These are phyloP conservation scores for Clarireedia hainanense DNA, from an alignment of 2,329 filamentous ascomycete genomes.

Conservation along the genomic window DNA sequence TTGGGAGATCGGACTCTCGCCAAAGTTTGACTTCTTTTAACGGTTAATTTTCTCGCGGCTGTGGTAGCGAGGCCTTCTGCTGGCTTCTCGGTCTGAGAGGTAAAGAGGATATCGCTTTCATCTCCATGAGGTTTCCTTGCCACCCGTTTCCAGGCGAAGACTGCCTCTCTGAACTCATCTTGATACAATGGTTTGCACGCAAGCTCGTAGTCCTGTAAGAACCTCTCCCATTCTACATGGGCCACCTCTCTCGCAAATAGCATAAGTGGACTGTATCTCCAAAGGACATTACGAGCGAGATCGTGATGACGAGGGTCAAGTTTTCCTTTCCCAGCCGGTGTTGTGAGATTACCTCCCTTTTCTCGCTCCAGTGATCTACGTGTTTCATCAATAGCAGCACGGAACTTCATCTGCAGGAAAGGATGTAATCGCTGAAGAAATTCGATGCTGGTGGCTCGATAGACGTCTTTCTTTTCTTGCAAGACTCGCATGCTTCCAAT, in stretches of 20 bases:
- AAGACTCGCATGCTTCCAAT: conserved; percentile 84
- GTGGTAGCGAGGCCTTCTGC: conserved; percentile 68
- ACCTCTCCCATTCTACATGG: conserved; percentile 67
- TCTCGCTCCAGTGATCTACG: conserved; percentile 47
- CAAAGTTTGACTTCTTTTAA: conserved; percentile 86
- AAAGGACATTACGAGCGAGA: conserved; percentile 63
- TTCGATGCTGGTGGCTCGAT: conserved; percentile 63
- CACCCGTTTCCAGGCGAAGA: conserved; percentile 71
- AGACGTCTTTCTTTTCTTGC: conserved; percentile 89
- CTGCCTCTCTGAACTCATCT: conserved; percentile 71
- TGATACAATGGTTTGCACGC: conserved; percentile 71
- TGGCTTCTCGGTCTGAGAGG: conserved; percentile 75
- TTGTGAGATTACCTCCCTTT: conserved; percentile 45
- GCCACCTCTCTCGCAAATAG: conserved; percentile 86
- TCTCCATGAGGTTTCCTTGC: conserved; percentile 68
- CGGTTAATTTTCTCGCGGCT: conserved; percentile 74
- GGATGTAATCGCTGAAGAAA: conserved; percentile 76
- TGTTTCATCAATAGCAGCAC: conserved; percentile 63
- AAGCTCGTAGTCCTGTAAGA: conserved; percentile 74
- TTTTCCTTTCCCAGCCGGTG: conserved; percentile 44
- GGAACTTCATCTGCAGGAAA: conserved; percentile 77
- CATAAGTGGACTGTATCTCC: conserved; percentile 82
- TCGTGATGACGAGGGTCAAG: conserved; percentile 66
- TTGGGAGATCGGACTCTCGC: conserved; percentile 65
- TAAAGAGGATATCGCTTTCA: conserved; percentile 81